Evolutionary conservation across 208 protist species (phyloP).

Genomic region (Trypanosoma avium): DNA sequence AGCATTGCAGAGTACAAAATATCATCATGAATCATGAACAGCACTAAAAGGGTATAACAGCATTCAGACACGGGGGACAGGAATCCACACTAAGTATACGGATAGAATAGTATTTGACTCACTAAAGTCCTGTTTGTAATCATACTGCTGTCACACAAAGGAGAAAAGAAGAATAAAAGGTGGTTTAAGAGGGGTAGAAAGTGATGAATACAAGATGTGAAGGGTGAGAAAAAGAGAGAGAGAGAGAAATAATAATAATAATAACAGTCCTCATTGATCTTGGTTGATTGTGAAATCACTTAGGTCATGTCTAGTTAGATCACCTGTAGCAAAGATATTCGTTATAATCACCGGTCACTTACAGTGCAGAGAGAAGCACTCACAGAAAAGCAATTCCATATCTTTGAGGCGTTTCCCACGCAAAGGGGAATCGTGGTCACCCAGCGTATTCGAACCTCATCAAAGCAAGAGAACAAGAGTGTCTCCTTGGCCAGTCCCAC

Average conservation of each 20-base stretch:
- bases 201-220: too few relatives aligned
- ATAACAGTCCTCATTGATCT: conserved; percentile 19
- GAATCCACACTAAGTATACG: conserved; percentile 14
- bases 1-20: conserved; percentile 4
- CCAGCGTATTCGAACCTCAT: too few relatives aligned
- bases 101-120: conserved; percentile 22
- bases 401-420: too few relatives aligned
- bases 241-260: background rate
- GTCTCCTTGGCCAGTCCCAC: too few relatives aligned
- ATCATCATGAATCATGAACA: background rate
- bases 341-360: conserved; percentile 17
- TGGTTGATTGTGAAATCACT: conserved; percentile 4
- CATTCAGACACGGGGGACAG: conserved; percentile 30
- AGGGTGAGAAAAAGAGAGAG: background rate
- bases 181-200: too few relatives aligned
- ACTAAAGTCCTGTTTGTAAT: conserved; percentile 28
- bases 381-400: too few relatives aligned
- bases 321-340: conserved; percentile 21
- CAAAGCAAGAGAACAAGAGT: too few relatives aligned
- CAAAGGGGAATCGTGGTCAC: too few relatives aligned
- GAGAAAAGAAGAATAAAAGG: too few relatives aligned
- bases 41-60: conserved; percentile 4
- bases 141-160: background rate
- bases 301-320: conserved; percentile 23
- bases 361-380: too few relatives aligned